These are phyloP conservation scores for Lipomyces lipofer DNA, from an alignment of 805 yeast species.

Conservation along the genomic window DNA sequence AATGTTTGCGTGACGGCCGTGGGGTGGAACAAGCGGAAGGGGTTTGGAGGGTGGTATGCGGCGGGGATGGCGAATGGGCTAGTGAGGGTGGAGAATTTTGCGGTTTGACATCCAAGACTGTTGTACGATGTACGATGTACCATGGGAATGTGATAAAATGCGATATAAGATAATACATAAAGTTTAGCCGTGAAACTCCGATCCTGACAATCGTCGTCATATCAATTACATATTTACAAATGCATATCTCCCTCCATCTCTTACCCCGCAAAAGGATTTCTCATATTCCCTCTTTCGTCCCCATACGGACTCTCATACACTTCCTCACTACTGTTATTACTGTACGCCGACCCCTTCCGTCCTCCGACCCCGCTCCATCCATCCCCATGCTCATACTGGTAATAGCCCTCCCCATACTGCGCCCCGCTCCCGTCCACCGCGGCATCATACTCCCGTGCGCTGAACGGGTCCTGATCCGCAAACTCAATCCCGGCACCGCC, in stretches of 20 bases:
- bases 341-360: background rate
- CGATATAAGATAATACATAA: too few relatives aligned
- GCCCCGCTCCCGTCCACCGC: constrained; percentile 20
- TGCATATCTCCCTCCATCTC: too few relatives aligned
- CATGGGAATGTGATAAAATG: too few relatives aligned
- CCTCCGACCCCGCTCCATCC: constrained; percentile 10
- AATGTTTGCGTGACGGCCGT: constrained; percentile 12
- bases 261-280: too few relatives aligned
- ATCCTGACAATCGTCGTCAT: too few relatives aligned
- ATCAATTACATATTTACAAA: too few relatives aligned
- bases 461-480: constrained; percentile 17
- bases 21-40: constrained; percentile 11
- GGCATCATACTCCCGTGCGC: constrained; percentile 17
- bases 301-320: constrained; percentile 4
- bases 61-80: constrained; percentile 26
- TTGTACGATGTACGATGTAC: background rate
- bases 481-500: background rate
- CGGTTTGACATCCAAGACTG: background rate
- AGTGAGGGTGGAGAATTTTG: constrained; percentile 24
- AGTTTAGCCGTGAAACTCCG: too few relatives aligned
- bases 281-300: background rate
- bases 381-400: background rate
- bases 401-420: too few relatives aligned
- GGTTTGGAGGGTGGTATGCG: constrained; percentile 24
- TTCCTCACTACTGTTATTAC: background rate